Evolutionary conservation across 176 grass and related monocot genomes (phyloP).

Genomic region (Phyllostachys edulis): DNA sequence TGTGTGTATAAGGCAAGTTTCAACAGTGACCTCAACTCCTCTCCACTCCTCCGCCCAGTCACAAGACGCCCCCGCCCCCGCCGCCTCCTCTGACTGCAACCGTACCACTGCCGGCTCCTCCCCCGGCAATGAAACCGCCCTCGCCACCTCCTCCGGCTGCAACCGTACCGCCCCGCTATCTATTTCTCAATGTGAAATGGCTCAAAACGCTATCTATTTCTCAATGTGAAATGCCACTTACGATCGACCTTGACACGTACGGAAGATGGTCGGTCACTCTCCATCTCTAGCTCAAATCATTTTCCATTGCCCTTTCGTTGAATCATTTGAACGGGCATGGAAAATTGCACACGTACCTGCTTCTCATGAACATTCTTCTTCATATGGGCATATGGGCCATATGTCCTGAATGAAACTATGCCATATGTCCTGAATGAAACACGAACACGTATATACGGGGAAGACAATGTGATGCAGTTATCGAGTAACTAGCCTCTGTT

Average conservation of each 20-base stretch:
- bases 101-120: no score
- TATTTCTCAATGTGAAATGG: no score
- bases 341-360: conserved; percentile 2
- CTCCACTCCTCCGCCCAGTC: no score
- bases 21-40: no score
- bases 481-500: background rate
- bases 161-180: no score
- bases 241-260: background rate
- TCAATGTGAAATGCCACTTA: conserved; percentile 7
- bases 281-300: conserved; percentile 3
- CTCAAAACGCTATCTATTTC: no score
- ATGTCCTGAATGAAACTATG: background rate
- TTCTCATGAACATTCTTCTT: background rate
- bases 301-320: background rate
- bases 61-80: no score
- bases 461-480: background rate
- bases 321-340: background rate
- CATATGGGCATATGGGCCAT: background rate
- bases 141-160: no score
- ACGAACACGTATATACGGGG: no score
- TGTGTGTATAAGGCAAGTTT: no score
- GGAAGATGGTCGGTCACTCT: conserved; percentile 46
- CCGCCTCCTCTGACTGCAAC: no score
- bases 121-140: no score
- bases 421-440: background rate